phyloP scores from a whole-genome alignment of 169 alveolate species.

The Besnoitia besnoiti region DNA sequence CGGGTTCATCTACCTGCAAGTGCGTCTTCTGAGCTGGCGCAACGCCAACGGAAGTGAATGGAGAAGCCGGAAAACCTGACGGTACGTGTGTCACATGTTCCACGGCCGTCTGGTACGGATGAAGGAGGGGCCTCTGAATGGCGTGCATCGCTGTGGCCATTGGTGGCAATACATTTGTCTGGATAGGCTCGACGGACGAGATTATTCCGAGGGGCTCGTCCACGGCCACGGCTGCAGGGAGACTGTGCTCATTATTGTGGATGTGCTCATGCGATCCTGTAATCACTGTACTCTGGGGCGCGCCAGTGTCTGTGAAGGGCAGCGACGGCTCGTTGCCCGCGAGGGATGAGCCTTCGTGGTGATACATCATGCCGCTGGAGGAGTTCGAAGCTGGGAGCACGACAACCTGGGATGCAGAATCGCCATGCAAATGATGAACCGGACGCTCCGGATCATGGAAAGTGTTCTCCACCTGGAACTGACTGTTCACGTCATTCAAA shows the following conservation, averaged over 20 bases:
- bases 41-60: no score
- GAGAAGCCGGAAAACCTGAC: no score
- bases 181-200: background rate
- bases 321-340: background rate
- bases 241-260: background rate
- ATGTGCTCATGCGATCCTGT: background rate
- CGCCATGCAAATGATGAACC: background rate
- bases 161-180: background rate
- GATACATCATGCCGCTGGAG: background rate
- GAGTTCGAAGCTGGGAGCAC: background rate
- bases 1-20: background rate
- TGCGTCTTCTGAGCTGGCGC: background rate
- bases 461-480: background rate
- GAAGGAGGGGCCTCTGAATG: background rate
- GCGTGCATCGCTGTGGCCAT: conserved; percentile 29
- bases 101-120: background rate
- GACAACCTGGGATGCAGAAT: background rate
- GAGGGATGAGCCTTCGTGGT: background rate
- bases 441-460: background rate
- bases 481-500: background rate
- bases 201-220: background rate
- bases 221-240: background rate
- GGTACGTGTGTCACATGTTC: no score
- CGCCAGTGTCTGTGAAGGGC: background rate
- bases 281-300: background rate